These are phyloP conservation scores for Tephrocybe sp. DNA, from an alignment of 768 basidiomycete genomes.

Conservation along the genomic window DNA sequence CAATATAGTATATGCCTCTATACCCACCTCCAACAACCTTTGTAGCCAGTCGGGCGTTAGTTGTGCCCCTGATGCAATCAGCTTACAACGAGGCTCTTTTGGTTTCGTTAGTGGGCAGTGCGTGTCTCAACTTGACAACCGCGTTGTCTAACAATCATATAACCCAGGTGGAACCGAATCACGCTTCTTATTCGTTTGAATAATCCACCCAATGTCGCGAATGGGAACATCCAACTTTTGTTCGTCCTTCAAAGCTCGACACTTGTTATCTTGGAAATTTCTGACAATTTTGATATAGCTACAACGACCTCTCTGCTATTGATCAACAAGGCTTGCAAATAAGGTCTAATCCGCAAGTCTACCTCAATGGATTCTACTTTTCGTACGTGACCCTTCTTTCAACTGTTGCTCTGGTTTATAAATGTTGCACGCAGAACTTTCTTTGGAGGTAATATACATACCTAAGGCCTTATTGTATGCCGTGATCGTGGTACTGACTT, in stretches of 20 bases:
- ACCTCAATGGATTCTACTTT: slow-evolving; percentile 73
- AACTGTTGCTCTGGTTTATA: neutral
- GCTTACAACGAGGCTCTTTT: slow-evolving; percentile 67
- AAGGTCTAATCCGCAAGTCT: slow-evolving; percentile 50
- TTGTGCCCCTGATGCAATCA: slow-evolving; percentile 75
- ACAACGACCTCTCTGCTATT: slow-evolving; percentile 67
- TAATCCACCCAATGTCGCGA: slow-evolving; percentile 59
- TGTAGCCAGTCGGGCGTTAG: slow-evolving; percentile 54
- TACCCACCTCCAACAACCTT: slow-evolving; percentile 61
- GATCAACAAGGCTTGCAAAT: slow-evolving; percentile 63
- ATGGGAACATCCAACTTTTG: slow-evolving; percentile 73
- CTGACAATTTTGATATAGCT: slow-evolving; percentile 37
- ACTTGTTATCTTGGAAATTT: slow-evolving; percentile 7
- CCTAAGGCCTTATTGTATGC: neutral
- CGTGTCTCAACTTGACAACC: slow-evolving; percentile 27
- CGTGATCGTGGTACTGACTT: slow-evolving; percentile 13
- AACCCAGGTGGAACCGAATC: slow-evolving; percentile 65
- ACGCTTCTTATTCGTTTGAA: slow-evolving; percentile 79
- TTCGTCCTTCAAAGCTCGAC: too few relatives aligned
- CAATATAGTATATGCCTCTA: slow-evolving; percentile 77
- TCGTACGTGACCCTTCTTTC: slow-evolving; percentile 47
- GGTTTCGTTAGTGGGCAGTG: slow-evolving; percentile 62
- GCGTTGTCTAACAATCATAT: slow-evolving; percentile 7
- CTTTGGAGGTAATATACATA: slow-evolving; percentile 60
- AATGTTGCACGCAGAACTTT: slow-evolving; percentile 54